These are phyloP conservation scores for Paecilomyces dactylethromorphus DNA, from an alignment of 2,329 filamentous ascomycete genomes.

Conservation along the genomic window DNA sequence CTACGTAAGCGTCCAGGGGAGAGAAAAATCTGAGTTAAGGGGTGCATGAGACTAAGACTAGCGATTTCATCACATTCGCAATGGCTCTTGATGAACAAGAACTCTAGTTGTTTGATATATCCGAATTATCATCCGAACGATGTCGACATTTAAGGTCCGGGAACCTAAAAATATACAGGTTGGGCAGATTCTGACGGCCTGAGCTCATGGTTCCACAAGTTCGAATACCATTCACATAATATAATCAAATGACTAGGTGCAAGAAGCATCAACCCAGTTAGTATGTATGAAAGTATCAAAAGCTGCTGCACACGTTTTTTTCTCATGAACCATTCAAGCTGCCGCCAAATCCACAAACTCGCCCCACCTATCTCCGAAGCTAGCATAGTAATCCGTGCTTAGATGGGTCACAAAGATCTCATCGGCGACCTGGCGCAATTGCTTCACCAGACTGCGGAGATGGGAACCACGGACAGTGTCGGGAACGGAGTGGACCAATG, in stretches of 20 bases:
- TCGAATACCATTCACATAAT: neutral
- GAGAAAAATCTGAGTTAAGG: too few species aligned
- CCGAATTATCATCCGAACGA: too few species aligned
- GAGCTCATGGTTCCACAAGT: too few species aligned
- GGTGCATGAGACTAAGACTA: too few species aligned
- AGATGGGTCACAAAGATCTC: slow-evolving; percentile 37
- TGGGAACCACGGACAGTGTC: slow-evolving; percentile 20
- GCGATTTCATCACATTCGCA: too few species aligned
- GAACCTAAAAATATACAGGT: too few species aligned
- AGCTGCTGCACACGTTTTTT: neutral
- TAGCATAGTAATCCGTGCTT: slow-evolving; percentile 32
- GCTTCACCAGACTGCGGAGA: slow-evolving; percentile 26
- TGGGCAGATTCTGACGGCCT: too few species aligned
- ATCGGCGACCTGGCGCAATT: slow-evolving; percentile 28
- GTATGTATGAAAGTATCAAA: neutral
- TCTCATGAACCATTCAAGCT: neutral
- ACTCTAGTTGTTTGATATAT: too few species aligned
- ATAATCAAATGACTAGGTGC: neutral
- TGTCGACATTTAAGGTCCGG: too few species aligned
- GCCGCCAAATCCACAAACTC: slow-evolving; percentile 24
- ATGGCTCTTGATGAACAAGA: too few species aligned
- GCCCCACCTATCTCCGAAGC: slow-evolving; percentile 30
- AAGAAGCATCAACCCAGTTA: neutral
- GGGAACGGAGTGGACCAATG: slow-evolving; percentile 34
- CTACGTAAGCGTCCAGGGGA: too few species aligned